Percentiles rank a stretch among this genome's conserved stretches.
Conservation (phyloP, 345 rosid genomes). For the Populus ilicifolia region DNA sequence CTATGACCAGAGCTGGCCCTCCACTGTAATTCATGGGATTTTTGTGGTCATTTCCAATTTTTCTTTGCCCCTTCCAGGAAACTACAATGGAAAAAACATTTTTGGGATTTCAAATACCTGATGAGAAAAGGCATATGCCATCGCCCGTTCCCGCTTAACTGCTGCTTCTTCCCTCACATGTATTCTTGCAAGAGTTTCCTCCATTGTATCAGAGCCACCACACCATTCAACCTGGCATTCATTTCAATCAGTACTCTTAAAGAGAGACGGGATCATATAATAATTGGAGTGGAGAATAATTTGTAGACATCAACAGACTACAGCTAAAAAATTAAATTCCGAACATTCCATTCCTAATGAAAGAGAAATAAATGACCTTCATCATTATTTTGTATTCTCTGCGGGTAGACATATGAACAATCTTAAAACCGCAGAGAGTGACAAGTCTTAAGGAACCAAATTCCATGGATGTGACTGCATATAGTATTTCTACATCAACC, state of each 20-base stretch:
- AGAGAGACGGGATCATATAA: neutral
- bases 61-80: neutral
- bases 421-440: neutral
- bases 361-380: neutral
- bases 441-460: neutral
- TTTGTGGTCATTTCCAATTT: conserved; percentile 1
- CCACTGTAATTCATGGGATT: conserved; percentile 52
- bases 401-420: neutral
- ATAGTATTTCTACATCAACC: neutral
- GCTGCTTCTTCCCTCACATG: conserved; percentile 85
- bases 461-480: neutral
- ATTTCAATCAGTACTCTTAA: neutral
- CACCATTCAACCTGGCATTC: conserved; percentile 84
- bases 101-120: conserved; percentile 47
- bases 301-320: neutral
- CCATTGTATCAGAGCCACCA: conserved; percentile 73
- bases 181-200: conserved; percentile 63
- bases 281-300: neutral
- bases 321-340: neutral
- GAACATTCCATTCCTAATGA: neutral
- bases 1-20: conserved; percentile 56
- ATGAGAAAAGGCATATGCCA: conserved; percentile 97
- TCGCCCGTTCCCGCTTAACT: conserved; percentile 80
- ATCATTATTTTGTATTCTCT: neutral
- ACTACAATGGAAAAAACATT: conserved; percentile 4